phyloP scores from a whole-genome alignment of 176 grass and related monocot genomes.

The Carex parvula region DNA sequence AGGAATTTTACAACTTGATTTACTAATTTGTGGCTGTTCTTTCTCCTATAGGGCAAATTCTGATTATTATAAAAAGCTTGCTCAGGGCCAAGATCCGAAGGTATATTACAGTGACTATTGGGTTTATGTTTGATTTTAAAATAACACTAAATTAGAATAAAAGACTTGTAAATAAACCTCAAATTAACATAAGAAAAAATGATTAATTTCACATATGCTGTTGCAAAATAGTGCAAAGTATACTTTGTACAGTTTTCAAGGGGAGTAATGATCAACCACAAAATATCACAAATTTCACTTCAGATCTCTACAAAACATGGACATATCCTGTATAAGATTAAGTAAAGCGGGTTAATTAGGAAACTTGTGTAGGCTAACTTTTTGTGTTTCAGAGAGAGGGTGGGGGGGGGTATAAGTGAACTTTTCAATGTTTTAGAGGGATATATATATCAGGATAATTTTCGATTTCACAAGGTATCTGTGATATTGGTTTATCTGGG shows the following conservation, averaged over 20 bases:
- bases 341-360: not conserved
- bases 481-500: not conserved
- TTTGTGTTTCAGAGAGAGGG: not conserved
- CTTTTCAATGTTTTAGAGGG: not conserved
- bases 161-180: not conserved
- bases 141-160: not conserved
- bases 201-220: not conserved
- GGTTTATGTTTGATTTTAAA: not conserved
- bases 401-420: not conserved
- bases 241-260: not conserved
- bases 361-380: not conserved
- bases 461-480: not conserved
- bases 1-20: slow-evolving; percentile 9
- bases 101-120: slow-evolving; percentile 25
- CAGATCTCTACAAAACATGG: not conserved
- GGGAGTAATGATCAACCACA: not conserved
- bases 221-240: not conserved
- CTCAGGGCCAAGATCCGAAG: slow-evolving; percentile 76
- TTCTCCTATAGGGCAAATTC: slow-evolving; percentile 45
- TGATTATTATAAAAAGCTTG: slow-evolving; percentile 56
- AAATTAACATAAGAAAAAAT: not conserved
- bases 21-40: slow-evolving; percentile 24
- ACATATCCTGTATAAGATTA: not conserved
- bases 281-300: not conserved
- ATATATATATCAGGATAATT: not conserved